Evolutionary conservation across 306 rosid genomes (phyloP), one percentile per base, ranked within the genome.

Genomic region (Acacia confusa): DNA sequence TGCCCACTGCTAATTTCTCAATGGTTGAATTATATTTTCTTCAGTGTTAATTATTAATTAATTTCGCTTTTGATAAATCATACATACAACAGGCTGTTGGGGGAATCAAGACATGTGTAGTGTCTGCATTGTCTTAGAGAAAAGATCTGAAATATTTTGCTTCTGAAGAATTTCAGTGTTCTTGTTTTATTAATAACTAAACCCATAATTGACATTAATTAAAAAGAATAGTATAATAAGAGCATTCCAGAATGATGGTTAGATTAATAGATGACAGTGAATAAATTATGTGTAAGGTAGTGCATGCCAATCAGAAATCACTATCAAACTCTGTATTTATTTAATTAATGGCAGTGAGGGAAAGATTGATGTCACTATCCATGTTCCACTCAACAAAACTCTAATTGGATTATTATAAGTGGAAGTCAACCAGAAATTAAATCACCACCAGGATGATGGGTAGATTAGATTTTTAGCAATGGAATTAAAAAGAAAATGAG

Each of bases 61-160:
- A 79, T 77, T 73, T 82, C 75, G 71, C 73, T 84, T 86, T 48
- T 11, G 69, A 82, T 72, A 22, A 84, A 84, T 76, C 72, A 73
- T 79, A 87, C 1, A 36, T 36, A 36, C 8, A 36, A 36, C 90
- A 91, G 89, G 84, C 90, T 85, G 91, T 83, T 64, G 50, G 2
- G 84, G 85, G 92, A 86, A 91, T 91, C 92, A 84, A 83, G 83
- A 72, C 92, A 91, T 84, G 91, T 83, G 88, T 7, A 22, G 87
- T 74, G 86, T 78, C 73, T 70, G 74, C 24, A 32, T 43, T 20
- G 25, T 72, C 41, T 58, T 52, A 20, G 25, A 55, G 16, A 60
- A 9, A 25, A 60, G 45, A 74, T 75, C 38, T 53, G 61, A 44
- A 43, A 47, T 74, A 30, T 48, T 48, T 34, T 27, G 53, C 44